Percentiles rank a stretch among this genome's conserved stretches.
Conservation (phyloP, 1,284 basidiomycete genomes). For the Sanghuangporus baumii region DNA sequence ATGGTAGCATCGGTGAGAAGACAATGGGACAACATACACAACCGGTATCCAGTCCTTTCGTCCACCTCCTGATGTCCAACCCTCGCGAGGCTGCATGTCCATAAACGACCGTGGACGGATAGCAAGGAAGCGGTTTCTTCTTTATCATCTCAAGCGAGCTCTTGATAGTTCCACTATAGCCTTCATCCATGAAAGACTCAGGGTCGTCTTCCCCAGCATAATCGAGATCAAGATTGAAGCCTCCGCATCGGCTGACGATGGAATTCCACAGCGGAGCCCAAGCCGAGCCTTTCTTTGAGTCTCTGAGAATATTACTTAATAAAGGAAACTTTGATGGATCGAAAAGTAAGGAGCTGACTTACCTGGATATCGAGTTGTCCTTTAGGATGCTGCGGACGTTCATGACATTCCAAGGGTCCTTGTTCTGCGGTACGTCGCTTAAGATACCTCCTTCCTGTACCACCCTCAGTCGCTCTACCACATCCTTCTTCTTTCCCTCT, state of each 20-base stretch:
- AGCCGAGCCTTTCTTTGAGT: conserved; percentile 52
- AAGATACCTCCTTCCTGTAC: conserved; percentile 60
- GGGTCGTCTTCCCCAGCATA: conserved; percentile 23
- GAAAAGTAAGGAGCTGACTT: conserved; percentile 12
- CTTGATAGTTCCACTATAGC: not conserved
- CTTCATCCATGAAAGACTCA: conserved; percentile 30
- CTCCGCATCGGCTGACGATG: conserved; percentile 62
- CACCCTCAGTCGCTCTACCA: conserved; percentile 29
- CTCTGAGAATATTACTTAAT: conserved; percentile 18
- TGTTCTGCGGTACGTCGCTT: conserved; percentile 64
- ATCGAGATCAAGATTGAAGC: conserved; percentile 32
- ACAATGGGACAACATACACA: conserved; percentile 49
- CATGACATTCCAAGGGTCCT: conserved; percentile 64
- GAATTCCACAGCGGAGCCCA: conserved; percentile 75
- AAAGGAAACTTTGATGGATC: not conserved
- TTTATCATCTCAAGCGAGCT: not conserved
- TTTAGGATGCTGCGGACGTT: conserved; percentile 70
- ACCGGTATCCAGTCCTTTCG: conserved; percentile 76
- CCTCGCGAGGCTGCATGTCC: conserved; percentile 76
- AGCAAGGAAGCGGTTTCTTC: conserved; percentile 46
- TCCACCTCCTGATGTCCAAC: conserved; percentile 74
- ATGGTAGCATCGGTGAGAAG: not conserved
- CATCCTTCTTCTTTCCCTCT: conserved; percentile 3
- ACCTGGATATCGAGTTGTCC: conserved; percentile 49
- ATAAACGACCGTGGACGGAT: conserved; percentile 75